phyloP scores from a whole-genome alignment of 2,329 filamentous ascomycete genomes.

The Bipolaris zeicola region DNA sequence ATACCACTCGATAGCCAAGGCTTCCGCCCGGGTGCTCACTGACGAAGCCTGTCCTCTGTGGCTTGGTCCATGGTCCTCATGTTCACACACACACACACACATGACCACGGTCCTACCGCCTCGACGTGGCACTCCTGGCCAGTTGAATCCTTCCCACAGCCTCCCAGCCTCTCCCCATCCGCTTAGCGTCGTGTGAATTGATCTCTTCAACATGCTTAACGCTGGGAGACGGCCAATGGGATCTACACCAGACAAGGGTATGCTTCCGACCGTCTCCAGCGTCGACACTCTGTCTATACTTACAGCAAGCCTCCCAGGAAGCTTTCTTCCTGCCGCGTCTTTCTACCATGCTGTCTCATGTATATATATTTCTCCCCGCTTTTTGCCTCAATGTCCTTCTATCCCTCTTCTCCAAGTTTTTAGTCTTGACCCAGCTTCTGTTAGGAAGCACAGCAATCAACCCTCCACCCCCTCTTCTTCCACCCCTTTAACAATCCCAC shows the following conservation, averaged over 20 bases:
- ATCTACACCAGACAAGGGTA: constrained; percentile 3
- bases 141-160: constrained; percentile 1
- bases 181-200: background rate
- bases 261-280: background rate
- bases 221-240: background rate
- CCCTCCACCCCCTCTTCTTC: too few relatives aligned
- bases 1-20: constrained; percentile 15
- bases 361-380: background rate
- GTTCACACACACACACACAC: constrained; percentile 8
- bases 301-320: background rate
- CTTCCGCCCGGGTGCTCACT: background rate
- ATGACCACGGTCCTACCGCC: constrained; percentile 5
- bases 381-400: background rate
- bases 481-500: background rate
- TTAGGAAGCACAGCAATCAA: background rate
- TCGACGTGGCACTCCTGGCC: constrained; percentile 4
- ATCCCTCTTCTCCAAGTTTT: background rate
- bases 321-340: background rate
- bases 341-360: background rate
- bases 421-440: background rate
- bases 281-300: constrained; percentile 1
- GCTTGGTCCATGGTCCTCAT: constrained; percentile 7
- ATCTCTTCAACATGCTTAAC: background rate
- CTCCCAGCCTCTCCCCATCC: background rate
- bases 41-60: constrained; percentile 3